These are phyloP conservation scores for Nitzschia sp. DNA, from an alignment of 108 stramenopile genomes.

Conservation along the genomic window DNA sequence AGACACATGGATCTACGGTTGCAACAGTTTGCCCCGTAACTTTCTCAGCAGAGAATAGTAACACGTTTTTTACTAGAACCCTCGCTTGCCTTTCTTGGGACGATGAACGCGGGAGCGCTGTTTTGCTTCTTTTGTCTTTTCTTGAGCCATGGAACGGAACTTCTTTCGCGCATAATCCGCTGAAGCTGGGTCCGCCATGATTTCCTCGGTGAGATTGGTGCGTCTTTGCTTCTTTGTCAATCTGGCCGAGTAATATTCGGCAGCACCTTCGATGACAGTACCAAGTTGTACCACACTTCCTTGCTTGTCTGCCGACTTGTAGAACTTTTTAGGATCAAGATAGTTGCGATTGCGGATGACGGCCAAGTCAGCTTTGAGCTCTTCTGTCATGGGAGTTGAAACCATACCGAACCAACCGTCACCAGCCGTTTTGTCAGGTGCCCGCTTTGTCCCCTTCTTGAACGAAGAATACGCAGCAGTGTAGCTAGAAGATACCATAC, in stretches of 20 bases:
- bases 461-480: slow-evolving; percentile 42
- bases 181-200: slow-evolving; percentile 76
- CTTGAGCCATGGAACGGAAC: slow-evolving; percentile 63
- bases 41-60: too few relatives aligned
- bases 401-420: slow-evolving; percentile 79
- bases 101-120: slow-evolving; percentile 8
- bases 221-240: slow-evolving; percentile 87
- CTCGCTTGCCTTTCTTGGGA: slow-evolving; percentile 23
- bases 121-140: slow-evolving; percentile 36
- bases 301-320: slow-evolving; percentile 84
- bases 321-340: slow-evolving; percentile 95
- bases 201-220: slow-evolving; percentile 84
- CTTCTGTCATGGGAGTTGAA: slow-evolving; percentile 56
- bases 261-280: slow-evolving; percentile 88
- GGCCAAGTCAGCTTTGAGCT: slow-evolving; percentile 57
- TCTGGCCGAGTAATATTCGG: slow-evolving; percentile 83
- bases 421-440: slow-evolving; percentile 56
- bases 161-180: slow-evolving; percentile 63
- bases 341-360: slow-evolving; percentile 89
- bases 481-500: slow-evolving; percentile 23
- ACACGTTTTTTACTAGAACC: too few relatives aligned
- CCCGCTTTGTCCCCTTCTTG: slow-evolving; percentile 43
- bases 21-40: too few relatives aligned
- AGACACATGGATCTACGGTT: too few relatives aligned
- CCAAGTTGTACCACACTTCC: slow-evolving; percentile 61